Conservation (phyloP, 2,329 filamentous ascomycete species). For the Kalaharituber pfeilii region DNA sequence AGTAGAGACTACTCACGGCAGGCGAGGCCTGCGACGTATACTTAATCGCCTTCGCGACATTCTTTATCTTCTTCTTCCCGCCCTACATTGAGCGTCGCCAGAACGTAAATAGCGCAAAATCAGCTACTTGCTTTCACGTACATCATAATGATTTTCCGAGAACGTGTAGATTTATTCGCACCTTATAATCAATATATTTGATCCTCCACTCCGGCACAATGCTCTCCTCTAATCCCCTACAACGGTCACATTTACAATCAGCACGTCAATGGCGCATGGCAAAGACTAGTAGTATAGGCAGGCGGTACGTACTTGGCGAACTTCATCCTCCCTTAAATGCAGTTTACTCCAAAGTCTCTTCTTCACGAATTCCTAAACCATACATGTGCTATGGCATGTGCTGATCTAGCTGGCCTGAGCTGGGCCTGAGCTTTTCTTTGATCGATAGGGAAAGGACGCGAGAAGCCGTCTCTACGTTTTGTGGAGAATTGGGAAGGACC, state of each 20-base stretch:
- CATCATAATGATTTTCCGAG: neutral
- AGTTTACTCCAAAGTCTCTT: too few relatives aligned
- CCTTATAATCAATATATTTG: constrained; percentile 92
- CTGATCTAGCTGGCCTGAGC: too few relatives aligned
- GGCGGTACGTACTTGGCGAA: constrained; percentile 39
- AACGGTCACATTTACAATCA: neutral
- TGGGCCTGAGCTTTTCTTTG: too few relatives aligned
- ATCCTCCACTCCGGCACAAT: constrained; percentile 86
- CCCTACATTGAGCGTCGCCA: constrained; percentile 26
- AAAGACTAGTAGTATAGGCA: neutral
- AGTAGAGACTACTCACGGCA: neutral
- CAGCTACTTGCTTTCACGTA: too few relatives aligned
- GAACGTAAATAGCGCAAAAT: too few relatives aligned
- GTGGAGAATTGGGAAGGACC: too few relatives aligned
- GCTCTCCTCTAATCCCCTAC: constrained; percentile 68
- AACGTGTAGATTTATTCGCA: constrained; percentile 23
- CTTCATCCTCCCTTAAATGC: constrained; percentile 40
- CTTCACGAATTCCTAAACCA: too few relatives aligned
- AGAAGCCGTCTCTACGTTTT: too few relatives aligned
- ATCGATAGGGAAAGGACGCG: too few relatives aligned
- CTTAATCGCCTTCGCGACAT: constrained; percentile 32
- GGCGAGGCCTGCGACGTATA: neutral
- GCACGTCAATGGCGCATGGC: neutral
- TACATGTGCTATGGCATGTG: too few relatives aligned
- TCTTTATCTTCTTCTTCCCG: constrained; percentile 87